These are phyloP conservation scores for Chlorella sorokiniana DNA, from an alignment of 139 green algal species.

Conservation along the genomic window DNA sequence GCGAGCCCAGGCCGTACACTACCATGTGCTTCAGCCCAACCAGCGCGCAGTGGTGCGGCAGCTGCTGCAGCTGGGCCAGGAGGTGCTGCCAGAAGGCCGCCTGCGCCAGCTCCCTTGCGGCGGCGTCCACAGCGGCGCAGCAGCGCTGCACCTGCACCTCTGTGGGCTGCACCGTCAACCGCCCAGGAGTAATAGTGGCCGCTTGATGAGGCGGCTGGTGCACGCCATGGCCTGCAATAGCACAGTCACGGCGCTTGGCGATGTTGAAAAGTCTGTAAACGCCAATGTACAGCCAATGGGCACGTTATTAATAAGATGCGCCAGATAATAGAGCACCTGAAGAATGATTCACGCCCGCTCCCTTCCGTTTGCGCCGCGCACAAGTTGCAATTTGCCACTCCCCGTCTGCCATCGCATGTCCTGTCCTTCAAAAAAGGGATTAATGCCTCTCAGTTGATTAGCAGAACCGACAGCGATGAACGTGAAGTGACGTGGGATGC, in stretches of 20 bases:
- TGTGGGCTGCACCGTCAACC: neutral
- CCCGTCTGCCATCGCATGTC: neutral
- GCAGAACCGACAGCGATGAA: too few species aligned
- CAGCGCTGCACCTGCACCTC: neutral
- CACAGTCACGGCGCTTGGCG: too few species aligned
- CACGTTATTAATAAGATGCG: too few species aligned
- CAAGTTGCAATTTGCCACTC: constrained; percentile 23
- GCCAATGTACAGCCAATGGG: too few species aligned
- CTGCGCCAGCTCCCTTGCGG: neutral
- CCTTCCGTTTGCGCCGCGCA: neutral
- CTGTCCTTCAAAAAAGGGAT: too few species aligned
- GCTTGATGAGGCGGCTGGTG: neutral
- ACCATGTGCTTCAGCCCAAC: constrained; percentile 32
- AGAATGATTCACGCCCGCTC: neutral
- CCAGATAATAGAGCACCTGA: neutral
- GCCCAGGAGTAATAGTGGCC: too few species aligned
- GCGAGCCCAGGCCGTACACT: constrained; percentile 62
- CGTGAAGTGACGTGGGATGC: neutral
- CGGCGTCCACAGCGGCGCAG: neutral
- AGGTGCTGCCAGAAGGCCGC: constrained; percentile 11
- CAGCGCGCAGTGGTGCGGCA: neutral
- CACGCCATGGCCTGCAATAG: neutral
- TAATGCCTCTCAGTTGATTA: too few species aligned
- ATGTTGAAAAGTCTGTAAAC: too few species aligned
- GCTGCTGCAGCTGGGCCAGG: neutral